phyloP scores from a whole-genome alignment of 2,329 filamentous ascomycete genomes.

The Ophidiomyces ophidiicola region DNA sequence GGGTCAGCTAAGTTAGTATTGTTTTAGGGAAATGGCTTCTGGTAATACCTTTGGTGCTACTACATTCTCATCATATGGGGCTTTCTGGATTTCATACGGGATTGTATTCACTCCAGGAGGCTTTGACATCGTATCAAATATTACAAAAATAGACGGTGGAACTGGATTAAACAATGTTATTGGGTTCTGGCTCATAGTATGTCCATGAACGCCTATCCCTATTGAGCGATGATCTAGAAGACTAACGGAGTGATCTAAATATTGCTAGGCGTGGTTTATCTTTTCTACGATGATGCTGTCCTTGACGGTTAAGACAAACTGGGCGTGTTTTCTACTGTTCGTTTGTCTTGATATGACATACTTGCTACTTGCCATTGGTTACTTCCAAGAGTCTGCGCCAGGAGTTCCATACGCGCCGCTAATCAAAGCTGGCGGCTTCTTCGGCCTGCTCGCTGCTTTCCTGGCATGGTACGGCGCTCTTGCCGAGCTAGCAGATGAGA shows the following conservation, averaged over 20 bases:
- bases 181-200: conserved; percentile 58
- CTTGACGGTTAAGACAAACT: conserved; percentile 62
- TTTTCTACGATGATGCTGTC: conserved; percentile 65
- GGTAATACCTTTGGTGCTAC: conserved; percentile 80
- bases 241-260: conserved; percentile 11
- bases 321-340: conserved; percentile 69
- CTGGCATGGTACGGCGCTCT: conserved; percentile 79
- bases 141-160: conserved; percentile 21
- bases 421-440: conserved; percentile 61
- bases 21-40: conserved; percentile 65
- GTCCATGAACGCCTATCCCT: conserved; percentile 13
- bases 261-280: conserved; percentile 60
- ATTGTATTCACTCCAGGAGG: conserved; percentile 57
- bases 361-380: conserved; percentile 55
- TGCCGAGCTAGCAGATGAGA: conserved; percentile 61
- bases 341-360: conserved; percentile 65
- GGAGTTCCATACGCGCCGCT: conserved; percentile 37
- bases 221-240: not conserved
- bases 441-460: conserved; percentile 71
- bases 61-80: conserved; percentile 67
- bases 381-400: conserved; percentile 42
- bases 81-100: conserved; percentile 68
- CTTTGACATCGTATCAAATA: conserved; percentile 48
- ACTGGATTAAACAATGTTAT: conserved; percentile 48
- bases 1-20: not conserved